Evolutionary conservation across 352 stramenopile species (phyloP), one percentile per base, ranked within the genome.

Genomic region (Elongisporangium prolatum): DNA sequence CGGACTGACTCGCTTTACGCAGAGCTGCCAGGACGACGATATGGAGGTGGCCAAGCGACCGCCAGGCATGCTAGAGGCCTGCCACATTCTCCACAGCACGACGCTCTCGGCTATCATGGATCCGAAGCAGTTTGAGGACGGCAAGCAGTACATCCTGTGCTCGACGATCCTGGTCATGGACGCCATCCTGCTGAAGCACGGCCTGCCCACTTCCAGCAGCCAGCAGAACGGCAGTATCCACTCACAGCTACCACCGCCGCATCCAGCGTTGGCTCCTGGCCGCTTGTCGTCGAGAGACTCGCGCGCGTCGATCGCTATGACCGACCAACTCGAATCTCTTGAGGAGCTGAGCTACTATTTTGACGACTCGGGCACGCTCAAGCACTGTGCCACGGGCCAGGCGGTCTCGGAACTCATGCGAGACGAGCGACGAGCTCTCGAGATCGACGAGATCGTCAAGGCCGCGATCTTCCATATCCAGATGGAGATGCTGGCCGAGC

Each of bases 401-500:
- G 79, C 82, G 1, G 80, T 91, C 14, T 78, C 74, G 37, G 82
- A 92, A 63, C 72, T 92, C 59, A 90, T 92, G 78, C 82, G 75
- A 57, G 80, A 89, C 65, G 75, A 89, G 63, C 65, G 75, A 20
- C 73, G 78, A 22, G 82, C 80, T 0, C 66, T 70, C 18, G 80
- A 92, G 52, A 75, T 90, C 59, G 80, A 90, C 56, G 82, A 91
- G 34, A 89, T 90, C 59, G 78, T 92, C 50, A 88, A 89, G 57
- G 82, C 82, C 16, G 82, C 82, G 52, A 92, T 92, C 62, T 92
- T 90, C 67, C 80, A 90, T 56, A 89, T 92, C 44, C 80, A 92
- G 59, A 90, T 90, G 76, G 82, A 92, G 52, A 89, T 92, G 82
- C 61, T 92, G 47, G 82, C 80, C 2, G 82, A 92, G 51, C 59